phyloP scores from a whole-genome alignment of 1,284 basidiomycete genomes.

The Melampsora occidentalis region DNA sequence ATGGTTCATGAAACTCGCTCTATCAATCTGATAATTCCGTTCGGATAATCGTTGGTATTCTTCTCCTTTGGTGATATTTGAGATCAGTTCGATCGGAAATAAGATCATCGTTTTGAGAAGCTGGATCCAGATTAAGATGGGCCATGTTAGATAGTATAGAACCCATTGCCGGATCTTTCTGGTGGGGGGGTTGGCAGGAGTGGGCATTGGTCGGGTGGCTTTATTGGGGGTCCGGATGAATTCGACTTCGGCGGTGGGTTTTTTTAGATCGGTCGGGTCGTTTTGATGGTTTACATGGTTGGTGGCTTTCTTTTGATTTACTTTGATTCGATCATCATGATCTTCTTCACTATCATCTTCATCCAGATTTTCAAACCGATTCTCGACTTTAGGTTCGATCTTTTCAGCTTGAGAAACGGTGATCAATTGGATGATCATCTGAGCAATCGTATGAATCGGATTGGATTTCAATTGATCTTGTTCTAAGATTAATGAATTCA shows the following conservation, averaged over 20 bases:
- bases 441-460: conserved; percentile 5
- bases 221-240: neutral
- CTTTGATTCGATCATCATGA: neutral
- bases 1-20: neutral
- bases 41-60: neutral
- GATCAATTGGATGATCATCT: neutral
- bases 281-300: neutral
- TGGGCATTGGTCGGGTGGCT: too few relatives aligned
- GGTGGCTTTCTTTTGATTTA: neutral
- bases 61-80: neutral
- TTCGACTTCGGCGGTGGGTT: neutral
- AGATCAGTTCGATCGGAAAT: neutral
- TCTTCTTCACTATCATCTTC: neutral
- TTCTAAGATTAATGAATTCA: neutral
- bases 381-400: neutral
- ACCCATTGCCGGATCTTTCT: neutral
- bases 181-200: too few relatives aligned
- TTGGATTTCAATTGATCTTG: neutral
- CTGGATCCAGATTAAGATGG: neutral
- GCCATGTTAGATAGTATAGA: neutral
- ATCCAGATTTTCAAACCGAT: neutral
- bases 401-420: neutral
- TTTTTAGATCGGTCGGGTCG: neutral
- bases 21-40: neutral
- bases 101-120: neutral